Evolutionary conservation across 345 rosid genomes (phyloP).

Genomic region (Eucalyptus polyanthemos): DNA sequence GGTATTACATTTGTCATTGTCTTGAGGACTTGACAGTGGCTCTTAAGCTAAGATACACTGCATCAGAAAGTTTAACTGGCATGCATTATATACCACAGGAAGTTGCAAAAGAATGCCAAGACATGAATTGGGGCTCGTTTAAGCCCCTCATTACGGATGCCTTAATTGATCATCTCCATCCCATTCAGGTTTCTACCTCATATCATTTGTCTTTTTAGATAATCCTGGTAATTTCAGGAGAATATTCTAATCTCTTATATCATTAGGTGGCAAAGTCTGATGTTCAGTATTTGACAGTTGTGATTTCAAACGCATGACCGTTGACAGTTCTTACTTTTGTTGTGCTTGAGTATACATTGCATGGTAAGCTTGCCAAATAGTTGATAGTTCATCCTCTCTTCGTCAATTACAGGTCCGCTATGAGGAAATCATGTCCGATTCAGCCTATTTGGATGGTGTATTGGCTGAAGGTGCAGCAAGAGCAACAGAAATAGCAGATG

Average conservation of each 20-base stretch:
- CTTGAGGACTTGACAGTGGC: neutral
- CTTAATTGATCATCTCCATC: slow-evolving; percentile 72
- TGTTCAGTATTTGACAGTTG: neutral
- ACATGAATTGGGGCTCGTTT: slow-evolving; percentile 78
- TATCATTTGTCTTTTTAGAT: neutral
- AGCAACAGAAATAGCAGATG: slow-evolving; percentile 56
- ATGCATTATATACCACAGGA: slow-evolving; percentile 26
- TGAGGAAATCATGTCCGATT: slow-evolving; percentile 54
- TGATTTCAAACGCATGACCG: neutral
- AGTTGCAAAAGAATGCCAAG: slow-evolving; percentile 60
- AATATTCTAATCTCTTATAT: neutral
- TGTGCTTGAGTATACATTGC: neutral
- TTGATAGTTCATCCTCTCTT: neutral
- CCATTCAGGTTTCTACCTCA: slow-evolving; percentile 55
- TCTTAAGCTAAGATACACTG: neutral
- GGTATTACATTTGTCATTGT: neutral
- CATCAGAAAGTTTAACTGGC: neutral
- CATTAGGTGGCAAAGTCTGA: neutral
- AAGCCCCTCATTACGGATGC: slow-evolving; percentile 65
- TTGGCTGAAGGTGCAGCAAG: slow-evolving; percentile 49
- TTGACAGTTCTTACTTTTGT: neutral
- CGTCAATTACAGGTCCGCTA: slow-evolving; percentile 37
- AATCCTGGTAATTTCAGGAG: neutral
- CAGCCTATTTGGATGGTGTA: slow-evolving; percentile 46
- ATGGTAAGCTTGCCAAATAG: neutral